Percentiles rank a stretch among this genome's conserved stretches.
Evolutionary conservation across 148 eudicot species (phyloP).

Genomic region (Polygonum aviculare): DNA sequence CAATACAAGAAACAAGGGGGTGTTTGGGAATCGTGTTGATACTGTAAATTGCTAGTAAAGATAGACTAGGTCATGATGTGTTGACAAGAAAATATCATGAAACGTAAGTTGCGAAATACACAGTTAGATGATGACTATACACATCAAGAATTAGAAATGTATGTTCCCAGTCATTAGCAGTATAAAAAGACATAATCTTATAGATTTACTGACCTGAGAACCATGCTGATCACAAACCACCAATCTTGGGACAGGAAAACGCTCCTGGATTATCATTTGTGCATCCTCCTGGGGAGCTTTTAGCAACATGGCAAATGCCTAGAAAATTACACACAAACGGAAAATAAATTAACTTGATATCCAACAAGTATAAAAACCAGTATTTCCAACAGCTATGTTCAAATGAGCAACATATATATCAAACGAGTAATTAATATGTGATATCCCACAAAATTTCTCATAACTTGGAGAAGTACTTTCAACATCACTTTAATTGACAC

Average conservation of each 20-base stretch:
- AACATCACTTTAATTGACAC: not conserved
- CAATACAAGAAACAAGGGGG: not conserved
- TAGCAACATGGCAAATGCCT: slow-evolving; percentile 75
- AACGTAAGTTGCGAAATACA: not conserved
- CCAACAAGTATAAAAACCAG: not conserved
- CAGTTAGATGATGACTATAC: not conserved
- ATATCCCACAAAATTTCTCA: too few relatives aligned
- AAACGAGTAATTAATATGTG: too few relatives aligned
- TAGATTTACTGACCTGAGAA: slow-evolving; percentile 62
- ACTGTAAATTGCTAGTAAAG: not conserved
- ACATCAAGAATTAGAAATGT: not conserved
- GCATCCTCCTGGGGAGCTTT: slow-evolving; percentile 89
- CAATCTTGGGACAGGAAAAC: slow-evolving; percentile 95
- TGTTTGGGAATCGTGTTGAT: not conserved
- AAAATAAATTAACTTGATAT: not conserved
- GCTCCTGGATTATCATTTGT: slow-evolving; percentile 64
- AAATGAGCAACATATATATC: too few relatives aligned
- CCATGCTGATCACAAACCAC: slow-evolving; percentile 99
- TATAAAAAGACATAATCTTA: not conserved
- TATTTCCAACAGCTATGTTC: too few relatives aligned
- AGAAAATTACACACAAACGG: not conserved
- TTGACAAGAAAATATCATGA: not conserved
- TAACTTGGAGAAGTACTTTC: too few relatives aligned
- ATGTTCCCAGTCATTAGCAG: not conserved
- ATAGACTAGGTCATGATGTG: not conserved